Percentiles rank a stretch among this genome's conserved stretches.
These are phyloP conservation scores for Tylopilus rubrobrunneus DNA, from an alignment of 768 basidiomycete genomes.

Conservation along the genomic window DNA sequence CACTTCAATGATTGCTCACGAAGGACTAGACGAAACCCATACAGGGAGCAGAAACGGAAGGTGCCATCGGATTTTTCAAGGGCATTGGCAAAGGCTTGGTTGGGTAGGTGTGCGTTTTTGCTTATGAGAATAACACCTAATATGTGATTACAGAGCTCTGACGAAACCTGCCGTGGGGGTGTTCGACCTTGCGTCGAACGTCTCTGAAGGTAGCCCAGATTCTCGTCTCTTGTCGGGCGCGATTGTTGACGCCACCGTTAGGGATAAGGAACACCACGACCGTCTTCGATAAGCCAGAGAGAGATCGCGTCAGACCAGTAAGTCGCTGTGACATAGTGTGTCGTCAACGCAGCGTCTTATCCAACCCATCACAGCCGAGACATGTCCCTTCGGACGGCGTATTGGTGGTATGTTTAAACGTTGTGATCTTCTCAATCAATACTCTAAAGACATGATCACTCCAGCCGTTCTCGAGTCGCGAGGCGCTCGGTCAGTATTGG, in stretches of 20 bases:
- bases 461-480: constrained; percentile 85
- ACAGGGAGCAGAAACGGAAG: constrained; percentile 92
- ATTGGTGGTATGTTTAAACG: constrained; percentile 57
- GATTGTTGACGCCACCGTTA: constrained; percentile 27
- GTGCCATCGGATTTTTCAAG: constrained; percentile 96
- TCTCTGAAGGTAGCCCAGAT: constrained; percentile 69
- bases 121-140: not conserved
- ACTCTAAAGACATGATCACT: not conserved
- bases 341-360: constrained; percentile 1
- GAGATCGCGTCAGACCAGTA: constrained; percentile 82
- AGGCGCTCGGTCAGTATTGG: constrained; percentile 95
- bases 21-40: constrained; percentile 82
- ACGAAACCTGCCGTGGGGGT: constrained; percentile 97
- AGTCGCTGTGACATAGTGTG: constrained; percentile 23
- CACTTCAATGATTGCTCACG: constrained; percentile 1
- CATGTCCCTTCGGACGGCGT: constrained; percentile 86
- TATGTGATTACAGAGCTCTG: constrained; percentile 54
- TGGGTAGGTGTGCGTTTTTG: constrained; percentile 49
- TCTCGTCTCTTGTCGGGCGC: not conserved
- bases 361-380: constrained; percentile 55
- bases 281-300: constrained; percentile 88
- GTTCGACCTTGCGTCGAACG: constrained; percentile 92
- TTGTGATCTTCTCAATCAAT: not conserved
- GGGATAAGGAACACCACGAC: constrained; percentile 98
- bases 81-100: constrained; percentile 95